Base-by-base conservation (phyloP, 345 rosid genomes). In the Pelargonium nanum region DNA sequence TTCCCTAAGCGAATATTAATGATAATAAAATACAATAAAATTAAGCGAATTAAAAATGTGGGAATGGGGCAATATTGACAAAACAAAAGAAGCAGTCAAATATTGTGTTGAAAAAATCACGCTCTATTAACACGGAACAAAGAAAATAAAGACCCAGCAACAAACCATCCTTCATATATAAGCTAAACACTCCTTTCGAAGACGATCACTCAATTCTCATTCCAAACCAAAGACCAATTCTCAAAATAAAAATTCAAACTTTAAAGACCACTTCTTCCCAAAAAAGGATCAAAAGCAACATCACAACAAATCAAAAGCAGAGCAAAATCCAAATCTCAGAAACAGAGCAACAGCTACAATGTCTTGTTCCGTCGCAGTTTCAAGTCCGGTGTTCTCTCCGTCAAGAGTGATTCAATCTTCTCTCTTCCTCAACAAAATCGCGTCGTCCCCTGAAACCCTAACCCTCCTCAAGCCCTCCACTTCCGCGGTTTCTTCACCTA, bases 361-460 rank as follows among this genome's bases (percentile, higher is more conserved):
- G 98, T 77, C 90, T 57, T 85, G 89, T 59, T 81, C 94, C 0
- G 74, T 92, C 23, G 93, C 93, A 2, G 81, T 85, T 3, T 71
- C 87, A 88, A 69, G 26, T 4, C 95, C 95, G 26, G 92, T 83
- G 17, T 91, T 88, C 71, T 91, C 96, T 0, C 89, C 96, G 1
- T 78, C 95, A 13, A 34, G 70, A 1, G 70, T 24, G 34, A 57
- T 32, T 1, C 22, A 58, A 0, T 65, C 89, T 1, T 83, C 89
- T 53, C 78, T 80, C 56, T 88, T 68, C 78, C 0, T 65, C 89
- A 0, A 73, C 82, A 1, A 91, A 87, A 6, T 21, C 79, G 10
- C 5, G 21, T 76, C 1, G 65, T 72, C 22, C 68, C 76, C n/a
- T n/a, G n/a, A n/a, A 0, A 40, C 86, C 12, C 68, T 79, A 6